Evolutionary conservation across 257 asterid species (phyloP), one percentile per base, ranked within the genome.

Genomic region (Galeopsis tetrahit): DNA sequence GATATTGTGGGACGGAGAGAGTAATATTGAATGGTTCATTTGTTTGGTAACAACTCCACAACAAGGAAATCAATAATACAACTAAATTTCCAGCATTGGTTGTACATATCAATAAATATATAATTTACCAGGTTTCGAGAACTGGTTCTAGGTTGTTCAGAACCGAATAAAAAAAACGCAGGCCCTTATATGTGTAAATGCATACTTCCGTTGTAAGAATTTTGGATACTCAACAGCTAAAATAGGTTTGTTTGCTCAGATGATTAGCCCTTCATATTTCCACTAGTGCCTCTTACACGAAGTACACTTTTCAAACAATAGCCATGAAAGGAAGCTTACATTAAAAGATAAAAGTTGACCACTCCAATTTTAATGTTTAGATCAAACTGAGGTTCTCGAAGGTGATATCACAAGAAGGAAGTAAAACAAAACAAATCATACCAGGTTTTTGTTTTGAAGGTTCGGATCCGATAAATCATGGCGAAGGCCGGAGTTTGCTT

Each of bases 401-500:
- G 14, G 39, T 32, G 60, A 61, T 51, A 31, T 31, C 58, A 69
- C 60, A 15, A 53, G 11, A 63, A 64, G 70, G 13, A 64, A 59
- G 66, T 52, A 77, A 39, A 65, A 35, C 10, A 4, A 58, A 68
- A 60, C 49, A 48, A 62, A 77, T 6, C 71, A 60, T 84, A 94
- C 95, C 90, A 79, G 71, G 83, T 64, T 72, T 77, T 70, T 79
- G 82, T 39, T 65, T n/a, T 79, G 57, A 64, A 62, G 52, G 65
- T 44, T 82, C 31, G 86, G 14, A 39, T 88, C 97, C 51, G 66
- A 48, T 43, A 91, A 43, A 52, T 89, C 96, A 63, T 90, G 82
- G 67, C 73, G 82, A 75, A 94, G 88, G 71, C 76, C 71, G 49
- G 97, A 89, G 87, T 94, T 94, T 72, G 87, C 81, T 63, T 82